phyloP scores from a whole-genome alignment of 176 grass and related monocot species.

The Typha latifolia region DNA sequence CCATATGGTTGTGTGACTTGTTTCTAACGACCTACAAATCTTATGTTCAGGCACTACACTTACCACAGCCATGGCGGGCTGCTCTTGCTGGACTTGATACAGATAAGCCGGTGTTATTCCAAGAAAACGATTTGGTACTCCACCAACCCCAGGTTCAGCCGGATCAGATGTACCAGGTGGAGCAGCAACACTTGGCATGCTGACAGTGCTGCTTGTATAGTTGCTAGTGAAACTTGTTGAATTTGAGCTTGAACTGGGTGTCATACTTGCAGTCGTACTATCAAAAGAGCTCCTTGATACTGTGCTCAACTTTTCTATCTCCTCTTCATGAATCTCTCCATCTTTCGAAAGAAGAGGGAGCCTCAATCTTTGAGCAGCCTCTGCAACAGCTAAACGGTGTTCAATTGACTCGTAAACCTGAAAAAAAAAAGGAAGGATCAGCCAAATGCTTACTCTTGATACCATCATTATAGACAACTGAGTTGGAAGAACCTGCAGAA shows the following conservation, averaged over 20 bases:
- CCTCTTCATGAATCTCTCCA: conserved; percentile 68
- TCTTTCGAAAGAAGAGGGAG: conserved; percentile 84
- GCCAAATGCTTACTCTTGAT: not conserved
- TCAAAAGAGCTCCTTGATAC: conserved; percentile 81
- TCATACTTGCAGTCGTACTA: conserved; percentile 46
- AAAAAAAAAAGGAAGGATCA: not conserved
- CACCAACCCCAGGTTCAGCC: conserved; percentile 59
- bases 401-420: conserved; percentile 94
- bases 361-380: conserved; percentile 78
- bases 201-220: conserved; percentile 51
- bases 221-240: conserved; percentile 49
- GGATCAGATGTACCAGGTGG: conserved; percentile 24
- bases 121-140: conserved; percentile 82
- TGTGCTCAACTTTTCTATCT: conserved; percentile 72
- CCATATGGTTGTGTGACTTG: too few relatives aligned
- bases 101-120: conserved; percentile 77
- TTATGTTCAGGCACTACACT: conserved; percentile 2
- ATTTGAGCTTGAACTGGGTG: conserved; percentile 56
- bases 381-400: conserved; percentile 54
- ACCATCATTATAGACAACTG: too few relatives aligned
- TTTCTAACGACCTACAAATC: not conserved
- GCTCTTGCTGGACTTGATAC: conserved; percentile 77
- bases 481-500: too few relatives aligned
- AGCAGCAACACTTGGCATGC: conserved; percentile 22
- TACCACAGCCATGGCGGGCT: conserved; percentile 63